Conservation (phyloP, 2,329 filamentous ascomycete species). For the Coleophoma eucalyptorum region DNA sequence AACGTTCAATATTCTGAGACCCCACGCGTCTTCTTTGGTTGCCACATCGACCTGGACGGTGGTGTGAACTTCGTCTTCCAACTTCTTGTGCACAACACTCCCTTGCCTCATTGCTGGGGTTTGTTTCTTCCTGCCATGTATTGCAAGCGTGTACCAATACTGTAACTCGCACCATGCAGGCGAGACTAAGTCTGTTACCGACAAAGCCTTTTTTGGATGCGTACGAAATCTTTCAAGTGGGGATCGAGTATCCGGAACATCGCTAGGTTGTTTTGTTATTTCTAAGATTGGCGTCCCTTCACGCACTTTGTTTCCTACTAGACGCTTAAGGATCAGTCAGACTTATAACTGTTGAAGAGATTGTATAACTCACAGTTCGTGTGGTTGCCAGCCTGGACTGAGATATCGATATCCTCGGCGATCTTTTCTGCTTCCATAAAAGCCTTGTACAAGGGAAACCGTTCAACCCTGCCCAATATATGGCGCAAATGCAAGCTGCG, state of each 20-base stretch:
- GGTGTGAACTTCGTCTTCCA: constrained; percentile 83
- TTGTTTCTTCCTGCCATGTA: constrained; percentile 68
- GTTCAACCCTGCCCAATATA: constrained; percentile 32
- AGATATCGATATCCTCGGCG: constrained; percentile 18
- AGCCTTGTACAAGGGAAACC: constrained; percentile 23
- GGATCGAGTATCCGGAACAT: constrained; percentile 40
- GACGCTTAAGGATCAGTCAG: constrained; percentile 62
- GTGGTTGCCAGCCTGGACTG: constrained; percentile 30
- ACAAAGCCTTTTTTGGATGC: constrained; percentile 72
- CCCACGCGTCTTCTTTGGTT: constrained; percentile 79
- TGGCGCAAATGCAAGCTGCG: constrained; percentile 33
- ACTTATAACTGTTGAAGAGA: constrained; percentile 17
- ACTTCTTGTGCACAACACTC: constrained; percentile 70
- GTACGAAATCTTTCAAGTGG: constrained; percentile 78
- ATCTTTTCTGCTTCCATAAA: constrained; percentile 20
- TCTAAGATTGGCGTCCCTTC: background rate
- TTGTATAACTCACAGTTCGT: constrained; percentile 44
- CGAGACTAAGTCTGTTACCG: constrained; percentile 82
- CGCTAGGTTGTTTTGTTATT: constrained; percentile 2
- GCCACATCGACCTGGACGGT: constrained; percentile 68
- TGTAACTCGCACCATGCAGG: constrained; percentile 96
- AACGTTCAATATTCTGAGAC: constrained; percentile 83
- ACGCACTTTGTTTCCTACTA: constrained; percentile 47
- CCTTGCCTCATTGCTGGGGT: constrained; percentile 85
- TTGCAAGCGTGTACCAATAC: constrained; percentile 82